Percentiles rank a stretch among this genome's conserved stretches.
These are phyloP conservation scores for Schizophyllum commune DNA, from an alignment of 1,284 basidiomycete species.

Conservation along the genomic window DNA sequence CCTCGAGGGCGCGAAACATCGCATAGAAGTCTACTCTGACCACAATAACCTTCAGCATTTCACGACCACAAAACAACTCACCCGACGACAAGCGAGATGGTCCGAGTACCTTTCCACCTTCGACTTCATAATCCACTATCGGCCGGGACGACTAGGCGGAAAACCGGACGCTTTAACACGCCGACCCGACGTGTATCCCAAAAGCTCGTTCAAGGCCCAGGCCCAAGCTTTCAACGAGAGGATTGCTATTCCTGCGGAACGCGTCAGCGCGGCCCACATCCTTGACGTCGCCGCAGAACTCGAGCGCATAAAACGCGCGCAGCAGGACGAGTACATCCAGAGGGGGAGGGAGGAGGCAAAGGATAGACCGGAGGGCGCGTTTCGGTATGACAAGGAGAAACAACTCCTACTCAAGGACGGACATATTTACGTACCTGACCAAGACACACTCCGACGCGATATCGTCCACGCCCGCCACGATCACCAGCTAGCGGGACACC, in stretches of 20 bases:
- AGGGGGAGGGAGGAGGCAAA: not conserved
- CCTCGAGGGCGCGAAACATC: slow-evolving; percentile 6
- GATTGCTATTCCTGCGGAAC: no score
- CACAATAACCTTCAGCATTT: slow-evolving; percentile 16
- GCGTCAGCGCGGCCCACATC: slow-evolving; percentile 5
- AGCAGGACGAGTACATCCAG: not conserved
- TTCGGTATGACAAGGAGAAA: not conserved
- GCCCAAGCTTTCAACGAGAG: no score
- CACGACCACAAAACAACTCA: slow-evolving; percentile 2
- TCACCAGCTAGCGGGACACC: slow-evolving; percentile 10
- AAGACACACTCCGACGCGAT: no score
- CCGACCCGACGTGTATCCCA: slow-evolving; percentile 16
- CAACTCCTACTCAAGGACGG: slow-evolving; percentile 8
- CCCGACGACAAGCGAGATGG: slow-evolving; percentile 3
- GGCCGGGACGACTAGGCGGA: slow-evolving; percentile 16
- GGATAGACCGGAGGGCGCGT: not conserved
- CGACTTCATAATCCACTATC: slow-evolving; percentile 14
- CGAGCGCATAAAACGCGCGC: not conserved
- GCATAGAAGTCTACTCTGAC: slow-evolving; percentile 13
- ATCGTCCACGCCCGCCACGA: slow-evolving; percentile 11
- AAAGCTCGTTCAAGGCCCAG: no score
- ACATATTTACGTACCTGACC: slow-evolving; percentile 15
- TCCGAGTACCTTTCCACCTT: slow-evolving; percentile 5
- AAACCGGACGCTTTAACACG: slow-evolving; percentile 23
- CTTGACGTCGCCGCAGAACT: slow-evolving; percentile 7